Conservation (phyloP, 768 basidiomycete genomes). For the Hysterangium stoloniferum region DNA sequence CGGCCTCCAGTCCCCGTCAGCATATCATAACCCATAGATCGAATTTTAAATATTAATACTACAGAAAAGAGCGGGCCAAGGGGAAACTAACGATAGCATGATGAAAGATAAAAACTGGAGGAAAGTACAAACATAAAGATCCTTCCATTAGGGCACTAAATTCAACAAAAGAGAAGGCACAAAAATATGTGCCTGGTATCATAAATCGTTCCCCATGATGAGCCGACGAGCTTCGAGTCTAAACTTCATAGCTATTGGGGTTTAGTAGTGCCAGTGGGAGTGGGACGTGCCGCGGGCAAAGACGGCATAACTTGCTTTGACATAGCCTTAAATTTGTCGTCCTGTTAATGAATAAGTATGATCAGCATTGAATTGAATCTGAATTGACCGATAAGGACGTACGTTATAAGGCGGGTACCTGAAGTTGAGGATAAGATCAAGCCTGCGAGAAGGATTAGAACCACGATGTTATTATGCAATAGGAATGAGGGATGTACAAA, state of each 20-base stretch:
- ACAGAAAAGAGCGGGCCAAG: too few species aligned
- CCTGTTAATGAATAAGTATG: neutral
- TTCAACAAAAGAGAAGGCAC: too few species aligned
- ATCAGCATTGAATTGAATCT: neutral
- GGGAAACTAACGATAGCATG: too few species aligned
- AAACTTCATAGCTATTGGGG: neutral
- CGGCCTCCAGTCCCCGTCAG: too few species aligned
- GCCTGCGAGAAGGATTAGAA: too few species aligned
- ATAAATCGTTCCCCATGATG: neutral
- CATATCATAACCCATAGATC: too few species aligned
- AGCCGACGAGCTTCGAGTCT: neutral
- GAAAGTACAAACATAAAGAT: too few species aligned
- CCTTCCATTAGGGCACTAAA: too few species aligned
- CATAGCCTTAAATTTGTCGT: neutral
- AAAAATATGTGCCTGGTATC: too few species aligned
- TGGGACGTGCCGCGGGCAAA: neutral
- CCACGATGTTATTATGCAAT: neutral
- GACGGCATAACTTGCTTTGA: neutral
- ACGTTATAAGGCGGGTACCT: constrained; percentile 10
- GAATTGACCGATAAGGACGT: neutral
- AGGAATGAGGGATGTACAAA: constrained; percentile 22
- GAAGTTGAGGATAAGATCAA: constrained; percentile 3
- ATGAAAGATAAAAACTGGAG: too few species aligned
- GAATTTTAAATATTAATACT: too few species aligned
- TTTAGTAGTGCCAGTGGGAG: neutral